A percentile compares a stretch with the other conserved stretches of the same genome.
Evolutionary conservation across 2,329 filamentous ascomycete genomes (phyloP).

Genomic region (Orbilia ellipsospora): DNA sequence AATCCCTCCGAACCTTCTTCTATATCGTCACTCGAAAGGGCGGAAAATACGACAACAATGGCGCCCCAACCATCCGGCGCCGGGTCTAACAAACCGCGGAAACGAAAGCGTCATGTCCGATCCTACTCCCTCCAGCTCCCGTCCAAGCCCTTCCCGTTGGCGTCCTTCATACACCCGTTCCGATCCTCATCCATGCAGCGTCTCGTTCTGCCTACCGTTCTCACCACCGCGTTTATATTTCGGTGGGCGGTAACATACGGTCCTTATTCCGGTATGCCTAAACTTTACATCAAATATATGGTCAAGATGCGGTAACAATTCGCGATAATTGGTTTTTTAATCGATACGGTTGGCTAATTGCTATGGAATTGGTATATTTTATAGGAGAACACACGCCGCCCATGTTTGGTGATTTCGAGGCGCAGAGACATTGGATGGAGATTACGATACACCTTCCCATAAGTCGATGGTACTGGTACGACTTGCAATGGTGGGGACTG

Average conservation of each 20-base stretch:
- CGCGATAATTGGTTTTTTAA: neutral
- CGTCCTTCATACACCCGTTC: slow-evolving; percentile 93
- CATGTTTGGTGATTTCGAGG: slow-evolving; percentile 97
- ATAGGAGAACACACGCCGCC: slow-evolving; percentile 71
- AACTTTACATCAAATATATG: slow-evolving; percentile 7
- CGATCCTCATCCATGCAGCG: slow-evolving; percentile 86
- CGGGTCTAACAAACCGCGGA: slow-evolving; percentile 44
- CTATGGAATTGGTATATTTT: neutral
- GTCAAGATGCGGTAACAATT: no score
- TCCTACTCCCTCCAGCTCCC: slow-evolving; percentile 62
- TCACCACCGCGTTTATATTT: slow-evolving; percentile 92
- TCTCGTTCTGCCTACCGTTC: slow-evolving; percentile 85
- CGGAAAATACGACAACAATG: slow-evolving; percentile 19
- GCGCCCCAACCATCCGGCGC: slow-evolving; percentile 29
- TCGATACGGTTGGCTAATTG: neutral
- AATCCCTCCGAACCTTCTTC: no score
- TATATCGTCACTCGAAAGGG: neutral
- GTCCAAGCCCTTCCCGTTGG: slow-evolving; percentile 84
- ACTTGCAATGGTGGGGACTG: slow-evolving; percentile 95
- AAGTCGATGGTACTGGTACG: slow-evolving; percentile 97
- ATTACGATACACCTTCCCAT: slow-evolving; percentile 87
- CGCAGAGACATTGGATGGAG: slow-evolving; percentile 99
- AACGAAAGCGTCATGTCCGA: slow-evolving; percentile 56
- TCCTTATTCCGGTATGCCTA: slow-evolving; percentile 84
- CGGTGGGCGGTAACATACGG: slow-evolving; percentile 92